Evolutionary conservation across 768 basidiomycete species (phyloP), one percentile per base, ranked within the genome.

Genomic region (Leccinum subtestaceum): DNA sequence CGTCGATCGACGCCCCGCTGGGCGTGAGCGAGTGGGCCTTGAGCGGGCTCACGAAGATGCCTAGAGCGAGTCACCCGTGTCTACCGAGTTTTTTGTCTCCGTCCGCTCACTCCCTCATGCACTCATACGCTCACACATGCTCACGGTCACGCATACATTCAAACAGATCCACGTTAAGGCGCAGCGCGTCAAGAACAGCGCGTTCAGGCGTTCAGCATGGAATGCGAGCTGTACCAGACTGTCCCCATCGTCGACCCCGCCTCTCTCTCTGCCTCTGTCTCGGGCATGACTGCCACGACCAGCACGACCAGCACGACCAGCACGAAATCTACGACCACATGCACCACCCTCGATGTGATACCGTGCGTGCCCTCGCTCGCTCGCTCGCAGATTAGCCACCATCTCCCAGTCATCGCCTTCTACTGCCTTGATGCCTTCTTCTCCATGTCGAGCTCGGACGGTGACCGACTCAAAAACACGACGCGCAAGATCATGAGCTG

Each of bases 141-240:
- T 83, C 49, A 81, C 43, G 43, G 19, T 45, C 17, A n/a, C 17
- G 43, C 13, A 36, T 36, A 45, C 17, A 19, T n/a, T 8, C 43
- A 12, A 45, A 17, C 43, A 45, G 43, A 45, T 19, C 15, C 43
- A 45, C 9, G 43, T 45, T 5, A 75, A 74, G 61, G 70, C 79
- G 5, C 45, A 11, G 3, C 45, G 45, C 45, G 45, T 46, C 21
- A 46, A 46, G 12, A 12, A 46, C 5, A 79, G 77, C 58, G 79
- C 78, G 8, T 78, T 80, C 65, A 77, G 73, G 79, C 78, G 8
- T 78, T 80, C 65, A 77, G 73, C 64, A 77, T 80, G 77, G 79
- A 80, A 59, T 80, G 79, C 65, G 68, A 78, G 55, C 72, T 79
- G 19, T 72, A 67, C 59, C 68, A 79, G 21, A 46, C 21, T n/a